phyloP scores from a whole-genome alignment of 164 flowering plant genomes.

The Chloranthus sessilifolius region DNA sequence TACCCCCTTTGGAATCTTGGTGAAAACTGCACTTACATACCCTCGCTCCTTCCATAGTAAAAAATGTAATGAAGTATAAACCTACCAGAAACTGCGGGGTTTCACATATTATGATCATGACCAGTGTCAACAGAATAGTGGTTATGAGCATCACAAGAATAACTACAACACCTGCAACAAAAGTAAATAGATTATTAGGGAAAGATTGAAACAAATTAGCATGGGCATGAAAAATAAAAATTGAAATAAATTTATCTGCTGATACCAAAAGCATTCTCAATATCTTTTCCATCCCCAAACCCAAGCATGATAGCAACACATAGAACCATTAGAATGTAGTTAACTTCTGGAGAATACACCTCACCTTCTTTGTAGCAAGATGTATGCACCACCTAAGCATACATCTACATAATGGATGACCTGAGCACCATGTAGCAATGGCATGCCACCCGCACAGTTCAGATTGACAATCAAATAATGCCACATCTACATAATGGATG shows the following conservation, averaged over 20 bases:
- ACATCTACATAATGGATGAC: too few relatives aligned
- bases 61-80: conserved; percentile 54
- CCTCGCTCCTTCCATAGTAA: conserved; percentile 63
- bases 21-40: conserved; percentile 66
- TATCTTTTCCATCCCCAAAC: conserved; percentile 73
- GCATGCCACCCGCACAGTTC: too few relatives aligned
- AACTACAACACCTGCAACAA: conserved; percentile 76
- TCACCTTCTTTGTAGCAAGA: conserved; percentile 69
- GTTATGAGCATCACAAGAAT: conserved; percentile 83
- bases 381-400: conserved; percentile 78
- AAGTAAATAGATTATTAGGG: too few relatives aligned
- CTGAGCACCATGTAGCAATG: too few relatives aligned
- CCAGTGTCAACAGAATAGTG: conserved; percentile 58
- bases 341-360: conserved; percentile 84
- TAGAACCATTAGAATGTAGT: conserved; percentile 75
- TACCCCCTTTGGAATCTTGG: conserved; percentile 74
- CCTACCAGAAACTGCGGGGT: conserved; percentile 41
- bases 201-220: too few relatives aligned
- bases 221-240: too few relatives aligned
- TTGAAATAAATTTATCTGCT: too few relatives aligned
- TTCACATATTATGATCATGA: conserved; percentile 81
- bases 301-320: conserved; percentile 70
- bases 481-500: too few relatives aligned
- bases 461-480: too few relatives aligned
- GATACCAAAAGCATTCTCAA: conserved; percentile 91